phyloP scores from a whole-genome alignment of 2,329 filamentous ascomycete species.

The Tetracladium maxilliforme region DNA sequence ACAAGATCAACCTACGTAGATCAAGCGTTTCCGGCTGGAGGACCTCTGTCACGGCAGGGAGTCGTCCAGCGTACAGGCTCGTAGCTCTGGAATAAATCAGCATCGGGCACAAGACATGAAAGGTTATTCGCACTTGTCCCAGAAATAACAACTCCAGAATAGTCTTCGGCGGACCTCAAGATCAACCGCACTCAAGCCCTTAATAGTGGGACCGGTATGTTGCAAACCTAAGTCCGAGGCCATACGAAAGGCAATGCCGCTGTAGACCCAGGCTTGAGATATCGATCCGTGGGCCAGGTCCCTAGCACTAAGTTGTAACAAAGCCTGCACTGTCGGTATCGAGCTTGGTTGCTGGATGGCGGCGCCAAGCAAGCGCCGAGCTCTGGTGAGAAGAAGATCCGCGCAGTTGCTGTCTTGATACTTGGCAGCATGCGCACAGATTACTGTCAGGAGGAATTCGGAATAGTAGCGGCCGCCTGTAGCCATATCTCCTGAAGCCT shows the following conservation, averaged over 20 bases:
- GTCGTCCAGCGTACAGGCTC: constrained; percentile 40
- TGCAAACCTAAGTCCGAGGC: constrained; percentile 34
- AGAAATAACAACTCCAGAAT: constrained; percentile 51
- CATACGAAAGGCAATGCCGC: constrained; percentile 33
- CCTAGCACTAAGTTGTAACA: constrained; percentile 43
- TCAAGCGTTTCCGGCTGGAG: no score
- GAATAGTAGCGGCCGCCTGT: constrained; percentile 1
- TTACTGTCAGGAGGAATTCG: constrained; percentile 1
- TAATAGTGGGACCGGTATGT: constrained; percentile 34
- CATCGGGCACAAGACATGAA: no score
- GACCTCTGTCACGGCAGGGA: constrained; percentile 22
- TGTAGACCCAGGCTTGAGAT: constrained; percentile 39
- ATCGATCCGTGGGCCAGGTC: constrained; percentile 43
- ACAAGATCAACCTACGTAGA: constrained; percentile 2
- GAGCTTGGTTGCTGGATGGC: no score
- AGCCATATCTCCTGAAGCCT: constrained; percentile 3
- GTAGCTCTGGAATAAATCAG: no score
- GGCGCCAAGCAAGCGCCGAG: no score
- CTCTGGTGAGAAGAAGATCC: no score
- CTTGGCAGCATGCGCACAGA: no score
- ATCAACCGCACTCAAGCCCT: constrained; percentile 43
- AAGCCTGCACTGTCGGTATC: constrained; percentile 43
- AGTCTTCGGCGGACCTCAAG: constrained; percentile 44
- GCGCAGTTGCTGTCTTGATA: no score
- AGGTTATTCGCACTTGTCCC: no score